Conservation (phyloP, 495 filamentous ascomycete species). For the Oidiodendron maius region DNA sequence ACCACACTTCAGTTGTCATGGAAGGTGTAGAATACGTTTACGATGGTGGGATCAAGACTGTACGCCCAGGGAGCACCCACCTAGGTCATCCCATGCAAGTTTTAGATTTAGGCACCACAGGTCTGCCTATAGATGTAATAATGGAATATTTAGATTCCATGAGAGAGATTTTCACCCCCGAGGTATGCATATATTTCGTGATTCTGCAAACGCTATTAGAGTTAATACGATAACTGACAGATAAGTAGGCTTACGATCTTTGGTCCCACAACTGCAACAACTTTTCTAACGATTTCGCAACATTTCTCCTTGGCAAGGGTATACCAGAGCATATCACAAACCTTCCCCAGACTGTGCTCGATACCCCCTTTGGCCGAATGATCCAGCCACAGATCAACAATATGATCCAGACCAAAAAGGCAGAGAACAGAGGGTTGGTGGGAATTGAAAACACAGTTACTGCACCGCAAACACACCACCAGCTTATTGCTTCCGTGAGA, state of each 20-base stretch:
- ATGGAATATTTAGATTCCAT: slow-evolving; percentile 85
- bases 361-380: slow-evolving; percentile 90
- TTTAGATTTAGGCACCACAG: slow-evolving; percentile 65
- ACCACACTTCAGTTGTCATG: slow-evolving; percentile 59
- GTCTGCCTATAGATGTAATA: slow-evolving; percentile 77
- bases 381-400: slow-evolving; percentile 73
- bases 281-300: slow-evolving; percentile 89
- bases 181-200: slow-evolving; percentile 57
- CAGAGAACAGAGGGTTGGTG: slow-evolving; percentile 35
- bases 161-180: slow-evolving; percentile 72
- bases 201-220: too few relatives aligned
- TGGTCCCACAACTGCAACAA: slow-evolving; percentile 94
- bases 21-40: slow-evolving; percentile 53
- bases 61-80: slow-evolving; percentile 72
- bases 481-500: slow-evolving; percentile 29
- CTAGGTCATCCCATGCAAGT: slow-evolving; percentile 79
- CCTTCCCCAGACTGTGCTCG: slow-evolving; percentile 77
- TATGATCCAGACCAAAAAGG: slow-evolving; percentile 64
- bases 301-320: slow-evolving; percentile 82
- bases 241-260: slow-evolving; percentile 70
- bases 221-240: too few relatives aligned
- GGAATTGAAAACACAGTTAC: slow-evolving; percentile 36
- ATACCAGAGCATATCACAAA: slow-evolving; percentile 88
- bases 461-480: slow-evolving; percentile 21
- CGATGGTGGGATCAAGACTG: slow-evolving; percentile 71